phyloP scores from a whole-genome alignment of 495 filamentous ascomycete species.

The Oidiodendron maius region DNA sequence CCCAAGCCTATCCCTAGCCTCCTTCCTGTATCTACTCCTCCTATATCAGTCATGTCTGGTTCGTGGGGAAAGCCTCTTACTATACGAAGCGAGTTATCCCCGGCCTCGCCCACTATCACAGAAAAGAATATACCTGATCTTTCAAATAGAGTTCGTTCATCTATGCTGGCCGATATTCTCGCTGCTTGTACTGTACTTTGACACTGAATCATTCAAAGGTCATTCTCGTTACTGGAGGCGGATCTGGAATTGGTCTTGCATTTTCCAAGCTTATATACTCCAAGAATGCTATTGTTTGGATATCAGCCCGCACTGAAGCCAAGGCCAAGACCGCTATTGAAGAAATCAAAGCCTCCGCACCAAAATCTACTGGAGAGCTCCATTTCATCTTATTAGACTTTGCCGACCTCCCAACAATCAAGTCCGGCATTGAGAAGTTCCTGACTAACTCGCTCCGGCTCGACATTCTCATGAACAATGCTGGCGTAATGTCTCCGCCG shows the following conservation, averaged over 20 bases:
- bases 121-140: too few species aligned
- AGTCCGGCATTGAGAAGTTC: slow-evolving; percentile 26
- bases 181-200: too few species aligned
- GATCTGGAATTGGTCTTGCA: neutral
- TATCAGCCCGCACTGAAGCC: slow-evolving; percentile 51
- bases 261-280: too few species aligned
- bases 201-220: too few species aligned
- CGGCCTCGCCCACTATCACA: too few species aligned
- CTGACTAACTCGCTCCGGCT: slow-evolving; percentile 36
- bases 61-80: too few species aligned
- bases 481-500: slow-evolving; percentile 58
- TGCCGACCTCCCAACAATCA: slow-evolving; percentile 30
- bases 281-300: slow-evolving; percentile 54
- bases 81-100: too few species aligned
- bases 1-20: too few species aligned
- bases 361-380: slow-evolving; percentile 25
- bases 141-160: too few species aligned
- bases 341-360: slow-evolving; percentile 32
- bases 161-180: too few species aligned
- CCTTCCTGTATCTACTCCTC: too few species aligned
- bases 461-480: slow-evolving; percentile 64
- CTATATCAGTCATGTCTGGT: too few species aligned
- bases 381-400: slow-evolving; percentile 39
- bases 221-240: neutral
- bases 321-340: slow-evolving; percentile 48